Conservation (phyloP, 2,329 filamentous ascomycete genomes). For the Thelonectria olida region DNA sequence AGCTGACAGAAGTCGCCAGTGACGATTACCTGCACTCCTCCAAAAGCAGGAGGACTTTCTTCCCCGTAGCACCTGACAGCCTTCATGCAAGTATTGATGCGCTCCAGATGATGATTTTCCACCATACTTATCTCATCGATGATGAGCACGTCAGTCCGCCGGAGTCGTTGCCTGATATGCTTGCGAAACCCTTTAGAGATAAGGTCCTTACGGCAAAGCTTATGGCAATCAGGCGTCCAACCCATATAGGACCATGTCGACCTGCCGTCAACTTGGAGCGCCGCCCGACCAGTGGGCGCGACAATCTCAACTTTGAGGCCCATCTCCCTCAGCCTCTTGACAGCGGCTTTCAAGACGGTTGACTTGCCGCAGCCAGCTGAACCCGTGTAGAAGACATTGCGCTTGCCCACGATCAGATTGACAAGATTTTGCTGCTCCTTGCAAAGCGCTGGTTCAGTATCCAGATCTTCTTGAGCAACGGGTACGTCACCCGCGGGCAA, state of each 20-base stretch:
- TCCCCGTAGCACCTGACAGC: not conserved
- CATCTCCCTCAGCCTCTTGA: constrained; percentile 12
- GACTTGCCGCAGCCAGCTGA: constrained; percentile 60
- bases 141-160: constrained; percentile 62
- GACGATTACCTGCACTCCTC: constrained; percentile 38
- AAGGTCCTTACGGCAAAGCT: constrained; percentile 23
- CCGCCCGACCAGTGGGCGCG: constrained; percentile 68
- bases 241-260: constrained; percentile 68
- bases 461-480: not conserved
- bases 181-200: not conserved
- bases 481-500: not conserved
- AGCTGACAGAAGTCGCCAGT: constrained; percentile 66
- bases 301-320: constrained; percentile 56
- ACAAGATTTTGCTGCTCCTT: constrained; percentile 37
- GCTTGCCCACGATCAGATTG: constrained; percentile 58
- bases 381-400: constrained; percentile 72
- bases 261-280: constrained; percentile 63
- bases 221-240: constrained; percentile 54
- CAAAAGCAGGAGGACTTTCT: constrained; percentile 29
- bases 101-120: constrained; percentile 53
- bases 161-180: constrained; percentile 47
- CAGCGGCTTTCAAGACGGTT: constrained; percentile 36
- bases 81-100: constrained; percentile 46
- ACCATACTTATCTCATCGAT: constrained; percentile 76
- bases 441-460: constrained; percentile 18